Base-by-base conservation (phyloP, 148 eudicot species). In the Pouteria glomerata region DNA sequence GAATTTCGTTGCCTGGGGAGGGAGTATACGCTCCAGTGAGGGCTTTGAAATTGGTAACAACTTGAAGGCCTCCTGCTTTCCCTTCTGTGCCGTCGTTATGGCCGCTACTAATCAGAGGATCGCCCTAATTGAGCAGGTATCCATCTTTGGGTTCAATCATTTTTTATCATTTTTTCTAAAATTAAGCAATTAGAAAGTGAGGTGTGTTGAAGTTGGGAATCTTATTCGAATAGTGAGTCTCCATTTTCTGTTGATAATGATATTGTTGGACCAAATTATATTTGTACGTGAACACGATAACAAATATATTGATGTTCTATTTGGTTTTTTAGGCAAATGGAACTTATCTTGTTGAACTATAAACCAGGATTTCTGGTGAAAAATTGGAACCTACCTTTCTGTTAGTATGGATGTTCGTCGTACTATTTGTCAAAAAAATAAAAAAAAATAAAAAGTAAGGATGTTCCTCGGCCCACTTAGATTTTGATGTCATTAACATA, bases 11-110 rank as follows among this genome's bases (percentile, higher is more conserved):
- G 55, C 82, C 1, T 94, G 98, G 97, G 96, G 93, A 53, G 98
- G 87, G 61, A 89, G 90, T 69, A 88, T 91, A 48, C 80, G 90
- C 14, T 80, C 90, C 18, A 83, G 84, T 18, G 98, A 95, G 73
- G 99, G 99, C 10, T 95, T 92, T 58, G 92, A 95, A 86, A 95
- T 95, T 97, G 92, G 99, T 78, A 95, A 95, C 61, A 95, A 92
- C 75, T 84, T 95, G 85, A 95, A 95, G 82, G 99, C 96, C 0
- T 95, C 99, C 0, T 78, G 90, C 76, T 95, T 81, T 53, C 99
- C 99, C 0, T 95, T 89, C 37, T 95, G 99, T 75, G 99, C 96
- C 31, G 96, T 95, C 47, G 96, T 90, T 42, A 95, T 95, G 99
- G 96, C 96, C 31, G 90, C 98, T 2, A 95, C 99, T 0, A 91